Conservation (phyloP, 139 green algal species). For the Chlorella sorokiniana region DNA sequence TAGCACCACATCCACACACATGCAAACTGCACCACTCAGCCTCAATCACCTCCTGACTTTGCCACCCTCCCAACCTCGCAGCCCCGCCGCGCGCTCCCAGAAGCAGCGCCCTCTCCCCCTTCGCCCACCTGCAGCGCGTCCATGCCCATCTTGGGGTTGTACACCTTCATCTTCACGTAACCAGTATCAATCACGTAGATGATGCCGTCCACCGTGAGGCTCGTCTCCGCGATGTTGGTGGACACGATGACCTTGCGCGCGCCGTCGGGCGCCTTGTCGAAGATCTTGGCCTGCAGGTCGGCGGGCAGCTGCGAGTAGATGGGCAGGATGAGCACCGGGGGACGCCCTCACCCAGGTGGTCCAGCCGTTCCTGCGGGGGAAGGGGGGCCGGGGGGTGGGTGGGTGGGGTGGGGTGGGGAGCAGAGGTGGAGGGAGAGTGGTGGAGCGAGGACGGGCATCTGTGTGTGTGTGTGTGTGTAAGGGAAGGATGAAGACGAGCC, state of each 20-base stretch:
- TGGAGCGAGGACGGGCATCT: too few species aligned
- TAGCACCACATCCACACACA: not conserved
- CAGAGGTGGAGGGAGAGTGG: not conserved
- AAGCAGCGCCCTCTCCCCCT: not conserved
- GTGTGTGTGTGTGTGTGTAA: too few species aligned
- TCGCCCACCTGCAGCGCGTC: slow-evolving; percentile 82
- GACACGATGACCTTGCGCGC: slow-evolving; percentile 91
- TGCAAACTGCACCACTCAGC: too few species aligned
- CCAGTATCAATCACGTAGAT: slow-evolving; percentile 94
- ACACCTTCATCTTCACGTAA: slow-evolving; percentile 96
- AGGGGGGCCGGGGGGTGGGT: not conserved
- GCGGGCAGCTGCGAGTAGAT: slow-evolving; percentile 95
- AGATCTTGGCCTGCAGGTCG: slow-evolving; percentile 96
- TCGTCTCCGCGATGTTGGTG: slow-evolving; percentile 99
- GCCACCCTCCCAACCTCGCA: not conserved
- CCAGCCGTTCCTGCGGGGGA: slow-evolving; percentile 69
- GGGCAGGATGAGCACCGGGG: slow-evolving; percentile 89
- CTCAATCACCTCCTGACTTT: too few species aligned
- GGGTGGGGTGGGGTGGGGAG: not conserved
- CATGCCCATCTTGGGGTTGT: slow-evolving; percentile 98
- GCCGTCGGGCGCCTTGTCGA: slow-evolving; percentile 90
- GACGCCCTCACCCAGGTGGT: slow-evolving; percentile 75
- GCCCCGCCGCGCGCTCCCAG: not conserved
- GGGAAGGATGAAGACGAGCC: too few species aligned
- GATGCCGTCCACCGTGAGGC: slow-evolving; percentile 95